Percentiles rank a stretch among this genome's conserved stretches.
These are phyloP conservation scores for Moniliophthora roreri DNA, from an alignment of 1,284 basidiomycete genomes.

Conservation along the genomic window DNA sequence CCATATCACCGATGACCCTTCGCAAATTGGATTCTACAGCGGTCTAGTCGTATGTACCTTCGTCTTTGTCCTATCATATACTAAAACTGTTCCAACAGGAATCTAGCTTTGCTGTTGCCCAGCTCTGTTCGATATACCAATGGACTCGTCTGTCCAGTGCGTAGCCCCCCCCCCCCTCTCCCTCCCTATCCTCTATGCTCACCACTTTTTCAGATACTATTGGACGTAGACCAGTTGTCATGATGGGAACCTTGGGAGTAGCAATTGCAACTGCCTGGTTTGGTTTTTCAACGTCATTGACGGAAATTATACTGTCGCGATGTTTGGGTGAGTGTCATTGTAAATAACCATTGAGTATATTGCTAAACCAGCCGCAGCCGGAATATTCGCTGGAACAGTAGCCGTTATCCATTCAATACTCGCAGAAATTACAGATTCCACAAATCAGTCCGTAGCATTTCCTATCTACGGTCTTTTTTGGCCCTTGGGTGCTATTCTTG, in stretches of 20 bases:
- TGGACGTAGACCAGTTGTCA: conserved; percentile 59
- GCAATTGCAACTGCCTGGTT: conserved; percentile 48
- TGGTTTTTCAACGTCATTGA: conserved; percentile 52
- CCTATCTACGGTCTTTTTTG: conserved; percentile 58
- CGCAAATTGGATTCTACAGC: conserved; percentile 40
- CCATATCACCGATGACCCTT: conserved; percentile 31
- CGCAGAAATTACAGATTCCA: conserved; percentile 59
- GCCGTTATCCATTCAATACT: conserved; percentile 58
- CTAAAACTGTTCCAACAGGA: conserved; percentile 36
- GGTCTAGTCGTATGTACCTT: conserved; percentile 34
- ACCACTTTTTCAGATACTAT: conserved; percentile 47
- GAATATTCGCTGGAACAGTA: conserved; percentile 58
- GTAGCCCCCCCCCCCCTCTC: conserved; percentile 8
- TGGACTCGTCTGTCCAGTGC: conserved; percentile 59
- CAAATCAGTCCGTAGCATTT: conserved; percentile 55
- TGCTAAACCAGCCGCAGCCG: conserved; percentile 34
- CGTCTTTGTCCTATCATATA: not conserved
- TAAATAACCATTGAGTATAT: conserved; percentile 3
- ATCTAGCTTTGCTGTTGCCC: conserved; percentile 56
- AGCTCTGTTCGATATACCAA: conserved; percentile 59
- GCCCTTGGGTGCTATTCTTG: conserved; percentile 56
- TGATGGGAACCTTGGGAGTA: conserved; percentile 50
- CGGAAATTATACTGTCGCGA: conserved; percentile 42
- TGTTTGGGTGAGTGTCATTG: conserved; percentile 38
- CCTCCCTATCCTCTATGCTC: not conserved